Conservation (phyloP, 257 asterid genomes). For the Ehretia macrophylla region DNA sequence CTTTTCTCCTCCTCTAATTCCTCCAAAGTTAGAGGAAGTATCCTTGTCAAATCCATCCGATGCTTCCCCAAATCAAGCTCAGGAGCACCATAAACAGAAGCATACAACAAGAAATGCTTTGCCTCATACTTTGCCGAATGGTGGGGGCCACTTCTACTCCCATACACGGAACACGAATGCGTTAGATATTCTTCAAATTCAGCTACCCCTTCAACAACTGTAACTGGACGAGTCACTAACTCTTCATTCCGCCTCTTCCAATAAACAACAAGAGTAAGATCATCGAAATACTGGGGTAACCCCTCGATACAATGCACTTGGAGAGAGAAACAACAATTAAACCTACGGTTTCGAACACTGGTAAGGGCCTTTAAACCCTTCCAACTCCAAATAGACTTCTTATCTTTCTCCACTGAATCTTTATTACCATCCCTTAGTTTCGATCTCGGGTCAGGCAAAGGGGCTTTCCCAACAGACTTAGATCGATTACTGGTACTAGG, state of each 20-base stretch:
- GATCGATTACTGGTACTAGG: constrained; percentile 85
- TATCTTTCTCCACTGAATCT: constrained; percentile 54
- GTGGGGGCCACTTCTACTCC: constrained; percentile 75
- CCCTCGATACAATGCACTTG: constrained; percentile 78
- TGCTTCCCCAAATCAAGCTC: constrained; percentile 91
- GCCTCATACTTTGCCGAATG: constrained; percentile 88
- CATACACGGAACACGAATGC: constrained; percentile 71
- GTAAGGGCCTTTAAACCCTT: constrained; percentile 77
- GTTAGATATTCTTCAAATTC: constrained; percentile 73
- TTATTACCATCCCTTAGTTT: constrained; percentile 47
- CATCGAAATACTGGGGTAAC: constrained; percentile 55
- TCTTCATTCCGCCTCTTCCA: constrained; percentile 88
- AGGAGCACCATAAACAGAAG: constrained; percentile 58
- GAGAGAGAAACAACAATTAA: constrained; percentile 67
- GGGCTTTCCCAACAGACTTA: constrained; percentile 69
- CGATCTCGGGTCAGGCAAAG: constrained; percentile 40
- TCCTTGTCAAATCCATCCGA: constrained; percentile 75
- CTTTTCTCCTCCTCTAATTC: constrained; percentile 86
- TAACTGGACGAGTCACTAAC: constrained; percentile 52
- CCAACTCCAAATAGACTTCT: constrained; percentile 94
- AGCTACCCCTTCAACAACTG: constrained; percentile 60
- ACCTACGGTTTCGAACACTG: constrained; percentile 54
- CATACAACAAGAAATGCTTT: constrained; percentile 71
- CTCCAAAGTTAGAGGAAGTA: constrained; percentile 89
- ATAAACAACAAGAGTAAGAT: constrained; percentile 58